A percentile compares a stretch with the other conserved stretches of the same genome.
Conservation (phyloP, 2,329 filamentous ascomycete genomes). For the Gaeumannomyces tritici region DNA sequence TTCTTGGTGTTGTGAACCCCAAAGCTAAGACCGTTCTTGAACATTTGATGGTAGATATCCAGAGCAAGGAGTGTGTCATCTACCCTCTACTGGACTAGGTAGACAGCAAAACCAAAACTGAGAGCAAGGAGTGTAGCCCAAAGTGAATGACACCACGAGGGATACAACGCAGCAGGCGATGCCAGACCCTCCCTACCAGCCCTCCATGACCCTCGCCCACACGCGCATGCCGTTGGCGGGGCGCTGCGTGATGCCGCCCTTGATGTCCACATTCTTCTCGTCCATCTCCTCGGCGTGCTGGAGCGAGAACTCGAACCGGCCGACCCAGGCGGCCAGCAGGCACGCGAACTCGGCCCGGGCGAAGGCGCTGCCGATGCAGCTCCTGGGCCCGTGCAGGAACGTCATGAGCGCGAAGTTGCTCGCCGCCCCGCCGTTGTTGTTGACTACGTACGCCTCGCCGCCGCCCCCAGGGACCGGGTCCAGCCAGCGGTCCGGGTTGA, state of each 20-base stretch:
- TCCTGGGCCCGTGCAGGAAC: slow-evolving; percentile 77
- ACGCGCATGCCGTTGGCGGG: slow-evolving; percentile 66
- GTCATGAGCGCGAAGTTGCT: slow-evolving; percentile 73
- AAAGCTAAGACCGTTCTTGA: neutral
- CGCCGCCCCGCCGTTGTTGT: slow-evolving; percentile 44
- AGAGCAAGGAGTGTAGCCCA: too few relatives aligned
- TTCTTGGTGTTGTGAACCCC: neutral
- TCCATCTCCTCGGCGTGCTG: slow-evolving; percentile 51
- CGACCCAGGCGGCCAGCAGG: slow-evolving; percentile 67
- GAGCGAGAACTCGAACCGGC: slow-evolving; percentile 58
- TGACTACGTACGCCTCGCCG: slow-evolving; percentile 19
- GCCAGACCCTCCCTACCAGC: slow-evolving; percentile 43
- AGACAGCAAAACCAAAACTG: too few relatives aligned
- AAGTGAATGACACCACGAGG: too few relatives aligned
- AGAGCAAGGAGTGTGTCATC: too few relatives aligned
- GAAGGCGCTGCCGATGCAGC: slow-evolving; percentile 77
- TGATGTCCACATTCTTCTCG: slow-evolving; percentile 57
- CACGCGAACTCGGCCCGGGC: slow-evolving; percentile 79
- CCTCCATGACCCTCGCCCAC: slow-evolving; percentile 54
- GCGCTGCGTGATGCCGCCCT: slow-evolving; percentile 60
- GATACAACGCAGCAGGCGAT: too few relatives aligned
- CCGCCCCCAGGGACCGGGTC: slow-evolving; percentile 15
- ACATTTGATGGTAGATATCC: too few relatives aligned
- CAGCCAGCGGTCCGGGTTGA: slow-evolving; percentile 74
- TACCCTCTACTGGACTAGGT: too few relatives aligned